These are phyloP conservation scores for Parietaria judaica DNA, from an alignment of 306 rosid genomes.

Conservation along the genomic window DNA sequence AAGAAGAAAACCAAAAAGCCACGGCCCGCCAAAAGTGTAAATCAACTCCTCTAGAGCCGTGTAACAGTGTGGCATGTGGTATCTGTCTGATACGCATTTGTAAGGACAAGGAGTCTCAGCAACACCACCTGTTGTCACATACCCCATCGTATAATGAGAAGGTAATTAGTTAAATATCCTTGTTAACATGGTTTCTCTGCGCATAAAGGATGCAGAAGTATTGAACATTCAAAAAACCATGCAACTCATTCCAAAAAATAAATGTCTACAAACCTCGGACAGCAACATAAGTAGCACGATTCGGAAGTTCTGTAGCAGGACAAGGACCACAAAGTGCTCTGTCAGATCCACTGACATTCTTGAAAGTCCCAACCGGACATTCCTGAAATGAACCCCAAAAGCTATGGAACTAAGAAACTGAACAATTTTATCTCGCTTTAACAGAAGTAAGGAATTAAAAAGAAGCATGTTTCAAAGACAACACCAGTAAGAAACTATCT, in stretches of 20 bases:
- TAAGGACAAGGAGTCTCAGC: constrained; percentile 85
- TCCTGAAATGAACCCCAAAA: constrained; percentile 43
- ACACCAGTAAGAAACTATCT: background rate
- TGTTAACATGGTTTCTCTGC: background rate
- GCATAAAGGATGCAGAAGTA: constrained; percentile 7
- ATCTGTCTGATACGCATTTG: constrained; percentile 85
- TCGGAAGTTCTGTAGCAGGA: constrained; percentile 72
- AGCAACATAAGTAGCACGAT: constrained; percentile 59
- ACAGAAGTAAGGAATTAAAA: background rate
- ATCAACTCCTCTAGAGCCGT: constrained; percentile 96
- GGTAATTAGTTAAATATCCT: background rate
- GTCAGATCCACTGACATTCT: constrained; percentile 84
- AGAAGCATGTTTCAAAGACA: background rate
- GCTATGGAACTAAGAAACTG: constrained; percentile 10
- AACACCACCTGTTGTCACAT: constrained; percentile 71
- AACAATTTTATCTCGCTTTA: background rate
- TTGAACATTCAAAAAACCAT: background rate
- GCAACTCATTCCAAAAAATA: constrained; percentile 2
- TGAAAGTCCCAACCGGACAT: constrained; percentile 92
- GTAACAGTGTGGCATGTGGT: constrained; percentile 92
- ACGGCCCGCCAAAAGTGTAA: constrained; percentile 95
- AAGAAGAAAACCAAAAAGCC: constrained; percentile 87
- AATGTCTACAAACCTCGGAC: constrained; percentile 66
- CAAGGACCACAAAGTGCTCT: constrained; percentile 63
- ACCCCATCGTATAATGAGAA: constrained; percentile 3